These are phyloP conservation scores for Alternaria dauci DNA, from an alignment of 2,329 filamentous ascomycete genomes.

Conservation along the genomic window DNA sequence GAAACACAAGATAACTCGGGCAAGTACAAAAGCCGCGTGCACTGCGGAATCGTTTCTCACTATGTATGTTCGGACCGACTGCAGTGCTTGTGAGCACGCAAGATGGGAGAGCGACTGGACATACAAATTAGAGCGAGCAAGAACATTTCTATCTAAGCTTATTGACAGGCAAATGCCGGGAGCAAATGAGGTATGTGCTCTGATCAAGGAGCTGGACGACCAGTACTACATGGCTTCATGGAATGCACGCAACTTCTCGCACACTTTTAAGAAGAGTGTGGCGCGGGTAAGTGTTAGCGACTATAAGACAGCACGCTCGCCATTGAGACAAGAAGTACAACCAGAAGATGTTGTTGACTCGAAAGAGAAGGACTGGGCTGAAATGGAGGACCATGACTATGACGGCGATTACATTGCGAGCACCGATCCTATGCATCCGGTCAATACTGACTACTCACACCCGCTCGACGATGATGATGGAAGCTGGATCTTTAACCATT, in stretches of 20 bases:
- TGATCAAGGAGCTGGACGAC: constrained; percentile 23
- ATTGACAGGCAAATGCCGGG: constrained; percentile 11
- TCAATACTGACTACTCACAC: constrained; percentile 24
- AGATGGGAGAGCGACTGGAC: constrained; percentile 29
- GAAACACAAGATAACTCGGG: constrained; percentile 31
- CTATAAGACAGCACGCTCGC: constrained; percentile 14
- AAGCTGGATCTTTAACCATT: constrained; percentile 19
- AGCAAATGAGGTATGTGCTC: constrained; percentile 3
- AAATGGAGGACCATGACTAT: constrained; percentile 21
- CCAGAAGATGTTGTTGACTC: constrained; percentile 28
- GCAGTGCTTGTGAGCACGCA: constrained; percentile 34
- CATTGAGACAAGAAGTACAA: constrained; percentile 25
- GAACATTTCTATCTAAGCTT: constrained; percentile 15
- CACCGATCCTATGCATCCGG: constrained; percentile 36
- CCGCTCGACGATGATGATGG: constrained; percentile 21
- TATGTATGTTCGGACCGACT: constrained; percentile 23
- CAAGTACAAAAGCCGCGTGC: constrained; percentile 35
- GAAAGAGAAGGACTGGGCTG: not conserved
- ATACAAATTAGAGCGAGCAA: constrained; percentile 25
- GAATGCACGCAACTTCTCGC: constrained; percentile 20
- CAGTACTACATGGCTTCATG: constrained; percentile 22
- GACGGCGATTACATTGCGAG: constrained; percentile 30
- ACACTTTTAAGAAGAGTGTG: constrained; percentile 8
- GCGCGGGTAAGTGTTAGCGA: constrained; percentile 11
- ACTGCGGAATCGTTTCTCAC: constrained; percentile 33